These are phyloP conservation scores for Parachlorella kessleri DNA, from an alignment of 139 green algal genomes.

Conservation along the genomic window DNA sequence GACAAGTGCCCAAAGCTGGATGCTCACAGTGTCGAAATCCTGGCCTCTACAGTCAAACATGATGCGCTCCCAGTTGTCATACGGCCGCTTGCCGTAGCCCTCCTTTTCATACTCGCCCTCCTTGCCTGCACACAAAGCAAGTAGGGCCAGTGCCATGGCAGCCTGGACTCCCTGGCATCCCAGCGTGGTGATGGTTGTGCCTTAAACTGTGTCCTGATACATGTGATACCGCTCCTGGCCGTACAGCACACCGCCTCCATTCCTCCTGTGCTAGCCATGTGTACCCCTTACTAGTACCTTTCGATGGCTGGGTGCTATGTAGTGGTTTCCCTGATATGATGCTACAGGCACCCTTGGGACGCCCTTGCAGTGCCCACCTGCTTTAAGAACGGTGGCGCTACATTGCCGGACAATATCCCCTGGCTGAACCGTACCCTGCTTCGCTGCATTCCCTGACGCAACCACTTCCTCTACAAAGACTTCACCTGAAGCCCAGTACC, in stretches of 20 bases:
- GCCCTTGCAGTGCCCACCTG: neutral
- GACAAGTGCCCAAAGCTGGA: too few species aligned
- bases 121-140: slow-evolving; percentile 57
- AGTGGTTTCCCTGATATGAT: too few species aligned
- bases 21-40: slow-evolving; percentile 60
- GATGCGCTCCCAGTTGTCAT: slow-evolving; percentile 63
- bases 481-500: neutral
- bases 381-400: slow-evolving; percentile 58
- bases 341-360: neutral
- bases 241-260: neutral
- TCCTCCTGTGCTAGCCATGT: neutral
- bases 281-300: too few species aligned
- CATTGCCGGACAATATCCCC: slow-evolving; percentile 31
- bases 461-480: slow-evolving; percentile 59
- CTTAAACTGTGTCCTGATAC: neutral
- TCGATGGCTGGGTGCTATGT: neutral
- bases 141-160: neutral
- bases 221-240: neutral
- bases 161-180: neutral
- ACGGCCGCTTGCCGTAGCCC: slow-evolving; percentile 59
- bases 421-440: slow-evolving; percentile 7
- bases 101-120: slow-evolving; percentile 54
- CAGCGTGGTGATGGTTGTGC: neutral
- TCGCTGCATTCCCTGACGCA: slow-evolving; percentile 45
- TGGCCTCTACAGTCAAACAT: slow-evolving; percentile 55